Conservation (phyloP, 129 eudicot genomes). For the Centrapalus pauciflorus region DNA sequence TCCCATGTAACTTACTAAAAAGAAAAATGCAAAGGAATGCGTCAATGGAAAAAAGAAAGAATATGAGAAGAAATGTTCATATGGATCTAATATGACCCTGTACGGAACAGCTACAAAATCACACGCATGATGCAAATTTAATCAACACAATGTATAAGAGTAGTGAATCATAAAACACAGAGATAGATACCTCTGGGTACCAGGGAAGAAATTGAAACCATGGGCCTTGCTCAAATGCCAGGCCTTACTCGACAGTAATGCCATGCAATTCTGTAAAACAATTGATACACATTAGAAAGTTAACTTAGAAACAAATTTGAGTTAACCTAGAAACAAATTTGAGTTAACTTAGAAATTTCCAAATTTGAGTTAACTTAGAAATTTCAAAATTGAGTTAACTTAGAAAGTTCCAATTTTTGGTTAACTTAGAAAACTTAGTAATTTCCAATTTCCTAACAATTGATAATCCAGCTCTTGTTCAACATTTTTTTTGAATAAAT, state of each 20-base stretch:
- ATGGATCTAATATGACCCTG: background rate
- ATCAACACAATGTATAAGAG: constrained; percentile 3
- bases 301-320: background rate
- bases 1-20: too few relatives aligned
- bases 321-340: background rate
- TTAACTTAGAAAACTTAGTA: background rate
- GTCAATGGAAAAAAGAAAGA: background rate
- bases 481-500: background rate
- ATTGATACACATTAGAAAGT: constrained; percentile 25
- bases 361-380: background rate
- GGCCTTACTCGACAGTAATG: constrained; percentile 67
- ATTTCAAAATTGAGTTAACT: too few relatives aligned
- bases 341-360: background rate
- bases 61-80: too few relatives aligned
- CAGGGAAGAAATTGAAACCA: constrained; percentile 96
- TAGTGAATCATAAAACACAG: constrained; percentile 9
- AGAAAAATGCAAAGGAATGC: background rate
- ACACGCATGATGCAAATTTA: background rate
- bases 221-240: constrained; percentile 91
- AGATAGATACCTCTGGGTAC: constrained; percentile 74
- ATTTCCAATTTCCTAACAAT: too few relatives aligned
- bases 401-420: background rate
- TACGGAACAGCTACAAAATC: background rate
- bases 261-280: constrained; percentile 63
- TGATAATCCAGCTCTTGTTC: constrained; percentile 5